Evolutionary conservation across 169 alveolate species (phyloP).

Genomic region (Plasmodium chabaudi): DNA sequence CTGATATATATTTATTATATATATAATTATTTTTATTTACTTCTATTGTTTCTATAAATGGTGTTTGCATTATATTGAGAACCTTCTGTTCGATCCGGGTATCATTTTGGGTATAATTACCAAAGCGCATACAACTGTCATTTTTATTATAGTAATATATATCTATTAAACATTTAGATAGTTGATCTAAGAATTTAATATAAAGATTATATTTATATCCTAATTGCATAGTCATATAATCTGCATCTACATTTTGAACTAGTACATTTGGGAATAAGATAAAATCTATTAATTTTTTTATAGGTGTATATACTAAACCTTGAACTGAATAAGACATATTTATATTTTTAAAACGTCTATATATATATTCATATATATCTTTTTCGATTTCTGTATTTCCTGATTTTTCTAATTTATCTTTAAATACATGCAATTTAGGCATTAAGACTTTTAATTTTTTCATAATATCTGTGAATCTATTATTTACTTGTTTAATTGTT

Average conservation of each 20-base stretch:
- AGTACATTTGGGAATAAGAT: not conserved
- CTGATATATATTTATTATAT: not conserved
- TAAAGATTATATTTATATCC: slow-evolving; percentile 9
- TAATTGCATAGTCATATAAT: not conserved
- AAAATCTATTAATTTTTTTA: slow-evolving; percentile 17
- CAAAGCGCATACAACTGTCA: slow-evolving; percentile 15
- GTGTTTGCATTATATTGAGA: slow-evolving; percentile 25
- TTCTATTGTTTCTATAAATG: slow-evolving; percentile 7
- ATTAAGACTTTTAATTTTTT: not conserved
- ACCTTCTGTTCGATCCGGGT: slow-evolving; percentile 14
- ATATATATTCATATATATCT: slow-evolving; percentile 21
- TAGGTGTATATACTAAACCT: slow-evolving; percentile 5
- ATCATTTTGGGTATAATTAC: slow-evolving; percentile 11
- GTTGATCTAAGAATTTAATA: not conserved
- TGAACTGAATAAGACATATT: slow-evolving; percentile 27
- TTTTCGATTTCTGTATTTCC: not conserved
- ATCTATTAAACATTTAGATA: slow-evolving; percentile 26
- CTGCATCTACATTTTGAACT: slow-evolving; percentile 5
- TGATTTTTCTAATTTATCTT: not conserved
- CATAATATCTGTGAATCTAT: slow-evolving; percentile 6
- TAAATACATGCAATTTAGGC: slow-evolving; percentile 16
- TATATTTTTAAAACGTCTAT: slow-evolving; percentile 12
- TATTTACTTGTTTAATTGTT: slow-evolving; percentile 1
- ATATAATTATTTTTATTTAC: not conserved
- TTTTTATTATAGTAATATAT: slow-evolving; percentile 24